phyloP scores from a whole-genome alignment of 2,329 filamentous ascomycete genomes.

The Ascosphaera apis region DNA sequence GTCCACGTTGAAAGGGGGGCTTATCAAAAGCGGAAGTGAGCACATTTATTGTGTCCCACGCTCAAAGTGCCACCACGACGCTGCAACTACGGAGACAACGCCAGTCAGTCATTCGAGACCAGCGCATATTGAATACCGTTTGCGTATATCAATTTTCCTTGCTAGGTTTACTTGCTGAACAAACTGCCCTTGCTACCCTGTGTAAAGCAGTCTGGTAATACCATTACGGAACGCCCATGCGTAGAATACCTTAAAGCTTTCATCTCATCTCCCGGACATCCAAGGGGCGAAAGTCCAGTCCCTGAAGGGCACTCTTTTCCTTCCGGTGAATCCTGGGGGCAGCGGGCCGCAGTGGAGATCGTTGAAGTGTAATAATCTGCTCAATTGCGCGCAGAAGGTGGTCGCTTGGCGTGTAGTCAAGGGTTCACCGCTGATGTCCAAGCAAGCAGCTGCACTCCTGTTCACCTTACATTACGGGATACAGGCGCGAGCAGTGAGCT shows the following conservation, averaged over 20 bases:
- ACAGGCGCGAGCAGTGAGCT: too few relatives aligned
- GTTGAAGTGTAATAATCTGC: constrained; percentile 3
- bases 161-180: not conserved
- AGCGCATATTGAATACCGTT: not conserved
- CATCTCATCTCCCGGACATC: too few relatives aligned
- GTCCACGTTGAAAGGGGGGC: not conserved
- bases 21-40: not conserved
- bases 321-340: not conserved
- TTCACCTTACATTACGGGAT: too few relatives aligned
- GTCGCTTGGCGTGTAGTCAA: not conserved
- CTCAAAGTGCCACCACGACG: not conserved
- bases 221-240: not conserved
- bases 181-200: not conserved
- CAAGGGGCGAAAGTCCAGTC: too few relatives aligned
- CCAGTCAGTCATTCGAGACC: not conserved
- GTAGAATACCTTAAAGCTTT: not conserved
- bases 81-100: too few relatives aligned
- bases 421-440: not conserved
- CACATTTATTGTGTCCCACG: not conserved
- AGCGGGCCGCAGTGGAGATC: not conserved
- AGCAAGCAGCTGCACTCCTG: not conserved
- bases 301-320: not conserved
- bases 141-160: not conserved
- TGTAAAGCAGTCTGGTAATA: not conserved
- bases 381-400: constrained; percentile 3